A percentile compares a stretch with the other conserved stretches of the same genome.
These are phyloP conservation scores for Diutina ranongensis DNA, from an alignment of 1,139 yeast species.

Conservation along the genomic window DNA sequence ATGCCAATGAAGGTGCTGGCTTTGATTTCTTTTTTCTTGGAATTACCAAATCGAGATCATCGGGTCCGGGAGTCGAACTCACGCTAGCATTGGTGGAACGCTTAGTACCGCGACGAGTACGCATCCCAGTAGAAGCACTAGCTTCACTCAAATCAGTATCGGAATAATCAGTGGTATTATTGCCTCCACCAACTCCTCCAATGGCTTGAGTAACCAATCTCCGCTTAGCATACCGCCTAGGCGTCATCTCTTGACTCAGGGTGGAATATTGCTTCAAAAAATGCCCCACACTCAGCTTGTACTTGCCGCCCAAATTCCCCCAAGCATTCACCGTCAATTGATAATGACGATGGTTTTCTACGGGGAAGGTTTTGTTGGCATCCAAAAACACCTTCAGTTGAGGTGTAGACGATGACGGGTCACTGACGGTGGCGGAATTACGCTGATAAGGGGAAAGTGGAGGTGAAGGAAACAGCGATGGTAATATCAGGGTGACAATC, in stretches of 20 bases:
- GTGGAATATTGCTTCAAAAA: slow-evolving; percentile 39
- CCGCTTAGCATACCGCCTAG: slow-evolving; percentile 2
- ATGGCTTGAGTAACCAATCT: not conserved
- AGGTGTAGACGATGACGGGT: not conserved
- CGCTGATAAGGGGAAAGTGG: slow-evolving; percentile 2
- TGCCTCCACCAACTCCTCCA: not conserved
- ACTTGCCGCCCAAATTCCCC: slow-evolving; percentile 28
- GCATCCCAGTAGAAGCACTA: slow-evolving; percentile 27
- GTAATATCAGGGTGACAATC: not conserved
- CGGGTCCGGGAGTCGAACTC: slow-evolving; percentile 12
- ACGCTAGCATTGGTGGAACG: slow-evolving; percentile 13
- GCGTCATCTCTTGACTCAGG: not conserved
- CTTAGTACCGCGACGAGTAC: slow-evolving; percentile 46
- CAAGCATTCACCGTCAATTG: slow-evolving; percentile 43
- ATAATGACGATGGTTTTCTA: slow-evolving; percentile 36
- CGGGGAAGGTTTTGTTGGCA: slow-evolving; percentile 24
- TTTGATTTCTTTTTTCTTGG: slow-evolving; percentile 22
- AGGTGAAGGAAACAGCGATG: slow-evolving; percentile 1
- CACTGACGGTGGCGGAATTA: not conserved
- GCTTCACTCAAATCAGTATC: slow-evolving; percentile 20
- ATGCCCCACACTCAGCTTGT: slow-evolving; percentile 34
- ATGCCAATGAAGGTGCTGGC: slow-evolving; percentile 21
- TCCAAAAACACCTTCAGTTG: slow-evolving; percentile 14
- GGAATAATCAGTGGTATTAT: slow-evolving; percentile 12
- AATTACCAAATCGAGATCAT: slow-evolving; percentile 11